Evolutionary conservation across 2,329 filamentous ascomycete species (phyloP), one percentile per base, ranked within the genome.

Genomic region (Sclerotinia spermophila): DNA sequence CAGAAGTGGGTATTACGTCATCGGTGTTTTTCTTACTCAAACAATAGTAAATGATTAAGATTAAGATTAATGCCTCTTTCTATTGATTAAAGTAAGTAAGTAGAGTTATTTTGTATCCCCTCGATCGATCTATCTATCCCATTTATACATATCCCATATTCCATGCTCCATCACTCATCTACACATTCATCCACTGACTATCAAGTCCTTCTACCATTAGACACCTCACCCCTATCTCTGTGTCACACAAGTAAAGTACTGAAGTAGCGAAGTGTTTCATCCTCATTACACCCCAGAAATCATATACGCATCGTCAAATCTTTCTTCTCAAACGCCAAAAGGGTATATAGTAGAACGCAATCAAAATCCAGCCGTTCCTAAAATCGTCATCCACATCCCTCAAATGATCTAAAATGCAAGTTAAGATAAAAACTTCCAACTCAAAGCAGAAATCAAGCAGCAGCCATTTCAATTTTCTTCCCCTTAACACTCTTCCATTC

Each of bases 401-500:
- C 24, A 40, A 44, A 60, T 3, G 33, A 40, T 40, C 4, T 30
- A 53, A 65, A 45, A 35, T 33, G 30, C 33, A 58, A 58, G 33
- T 27, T 17, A 5, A 30, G 10, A 65, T 65, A n/a, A 2, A 53
- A 40, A 53, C n/a, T n/a, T 30, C 35, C 7, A 19, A 13, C 11
- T n/a, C 33, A 24, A 64, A 42, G 19, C 40, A 10, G 38, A 1
- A 55, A 33, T 67, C 73, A 77, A 44, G 77, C 77, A 44, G 69
- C 74, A 15, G 45, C 76, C 73, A 77, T 76, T 67, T 78, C 77
- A 58, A 79, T 76, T 33, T 79, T 79, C 76, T 78, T 78, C 3
- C 78, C 78, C 80, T 86, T 85, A 65, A 87, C 85, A 53, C 83
- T 86, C 80, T 83, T 86, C 69, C 69, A 71, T 38, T 71, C 69